Percentiles rank a stretch among this genome's conserved stretches.
phyloP scores from a whole-genome alignment of 805 yeast species.

The Candida arabinofermentans region DNA sequence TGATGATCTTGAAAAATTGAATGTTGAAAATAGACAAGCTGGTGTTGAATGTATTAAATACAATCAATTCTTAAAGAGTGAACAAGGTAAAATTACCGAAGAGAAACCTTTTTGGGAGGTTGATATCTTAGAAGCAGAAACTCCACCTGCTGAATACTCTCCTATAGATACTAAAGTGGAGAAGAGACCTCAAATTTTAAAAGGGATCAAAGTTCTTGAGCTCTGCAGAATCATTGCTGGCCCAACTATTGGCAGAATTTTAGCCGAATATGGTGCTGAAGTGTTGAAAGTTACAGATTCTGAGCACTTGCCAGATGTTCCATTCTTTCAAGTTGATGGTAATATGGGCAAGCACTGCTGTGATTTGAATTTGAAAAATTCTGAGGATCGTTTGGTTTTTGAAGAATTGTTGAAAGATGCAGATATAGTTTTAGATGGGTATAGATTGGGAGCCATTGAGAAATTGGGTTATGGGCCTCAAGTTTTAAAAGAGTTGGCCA shows the following conservation, averaged over 20 bases:
- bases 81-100: constrained; percentile 27
- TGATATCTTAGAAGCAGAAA: constrained; percentile 19
- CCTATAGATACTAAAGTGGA: constrained; percentile 3
- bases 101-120: constrained; percentile 25
- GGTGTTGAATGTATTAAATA: constrained; percentile 29
- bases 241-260: constrained; percentile 30
- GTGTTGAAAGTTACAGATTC: constrained; percentile 29
- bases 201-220: constrained; percentile 32
- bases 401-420: constrained; percentile 30
- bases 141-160: constrained; percentile 25
- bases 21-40: constrained; percentile 29
- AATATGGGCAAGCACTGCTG: constrained; percentile 34
- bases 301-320: constrained; percentile 30
- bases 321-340: constrained; percentile 34
- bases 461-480: constrained; percentile 31
- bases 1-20: constrained; percentile 29
- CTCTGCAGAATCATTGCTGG: constrained; percentile 30
- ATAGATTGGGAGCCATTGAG: constrained; percentile 29
- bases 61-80: constrained; percentile 27
- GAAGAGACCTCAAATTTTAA: constrained; percentile 22
- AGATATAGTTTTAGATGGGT: constrained; percentile 33
- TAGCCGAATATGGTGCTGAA: constrained; percentile 34
- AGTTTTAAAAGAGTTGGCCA: constrained; percentile 24
- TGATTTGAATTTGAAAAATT: constrained; percentile 28
- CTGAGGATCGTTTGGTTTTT: constrained; percentile 23